A percentile compares a stretch with the other conserved stretches of the same genome.
Evolutionary conservation across 2,329 filamentous ascomycete genomes (phyloP).

Genomic region (Diaporthe batatas): DNA sequence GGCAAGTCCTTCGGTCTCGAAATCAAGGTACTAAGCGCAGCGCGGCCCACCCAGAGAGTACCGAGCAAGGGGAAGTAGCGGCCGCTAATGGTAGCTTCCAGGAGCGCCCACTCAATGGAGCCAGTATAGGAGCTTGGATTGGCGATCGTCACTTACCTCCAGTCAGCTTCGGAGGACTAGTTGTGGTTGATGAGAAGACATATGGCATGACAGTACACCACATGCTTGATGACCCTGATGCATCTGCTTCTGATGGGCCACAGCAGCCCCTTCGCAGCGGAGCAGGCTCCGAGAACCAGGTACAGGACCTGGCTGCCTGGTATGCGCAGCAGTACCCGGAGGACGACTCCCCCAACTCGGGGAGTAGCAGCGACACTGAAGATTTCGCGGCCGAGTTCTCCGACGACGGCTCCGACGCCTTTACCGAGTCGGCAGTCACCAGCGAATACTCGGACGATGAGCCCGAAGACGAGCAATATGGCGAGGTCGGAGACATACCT

Average conservation of each 20-base stretch:
- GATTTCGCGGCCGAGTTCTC: conserved; percentile 73
- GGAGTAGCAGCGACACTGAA: conserved; percentile 61
- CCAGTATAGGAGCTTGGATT: conserved; percentile 92
- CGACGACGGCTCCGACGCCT: conserved; percentile 69
- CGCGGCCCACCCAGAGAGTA: conserved; percentile 50
- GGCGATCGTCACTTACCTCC: conserved; percentile 88
- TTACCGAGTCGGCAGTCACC: conserved; percentile 65
- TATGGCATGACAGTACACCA: conserved; percentile 98
- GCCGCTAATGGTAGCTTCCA: conserved; percentile 83
- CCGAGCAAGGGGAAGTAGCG: conserved; percentile 53
- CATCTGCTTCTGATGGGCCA: conserved; percentile 15
- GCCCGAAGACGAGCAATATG: conserved; percentile 64
- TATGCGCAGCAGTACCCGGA: conserved; percentile 53
- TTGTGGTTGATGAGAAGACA: conserved; percentile 85
- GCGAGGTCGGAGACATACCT: conserved; percentile 80
- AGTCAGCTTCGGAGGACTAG: conserved; percentile 89
- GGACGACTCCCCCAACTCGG: conserved; percentile 53
- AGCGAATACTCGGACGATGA: conserved; percentile 65
- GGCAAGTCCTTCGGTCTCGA: conserved; percentile 74
- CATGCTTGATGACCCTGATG: conserved; percentile 83
- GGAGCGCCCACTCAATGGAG: conserved; percentile 82
- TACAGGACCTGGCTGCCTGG: conserved; percentile 58
- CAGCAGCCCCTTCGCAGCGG: conserved; percentile 45
- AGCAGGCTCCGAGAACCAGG: conserved; percentile 45
- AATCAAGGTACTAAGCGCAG: conserved; percentile 57